Percentiles rank a stretch among this genome's conserved stretches.
phyloP scores from a whole-genome alignment of 352 stramenopile species.

The Globisporangium irregulare region DNA sequence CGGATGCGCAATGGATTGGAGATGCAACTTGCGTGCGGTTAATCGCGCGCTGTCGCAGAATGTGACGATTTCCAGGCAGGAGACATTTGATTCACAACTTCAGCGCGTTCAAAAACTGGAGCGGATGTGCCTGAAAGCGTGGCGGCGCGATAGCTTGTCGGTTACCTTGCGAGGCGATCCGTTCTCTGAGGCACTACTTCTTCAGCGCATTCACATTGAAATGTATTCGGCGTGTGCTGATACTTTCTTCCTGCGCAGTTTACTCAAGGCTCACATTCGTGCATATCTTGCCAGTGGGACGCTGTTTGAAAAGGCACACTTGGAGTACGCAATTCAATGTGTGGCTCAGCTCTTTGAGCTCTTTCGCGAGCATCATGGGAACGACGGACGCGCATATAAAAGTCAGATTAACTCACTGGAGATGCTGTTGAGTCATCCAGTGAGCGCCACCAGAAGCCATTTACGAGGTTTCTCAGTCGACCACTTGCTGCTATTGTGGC shows the following conservation, averaged over 20 bases:
- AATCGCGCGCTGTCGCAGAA: constrained; percentile 33
- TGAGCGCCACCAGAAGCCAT: neutral
- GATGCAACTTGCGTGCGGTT: constrained; percentile 33
- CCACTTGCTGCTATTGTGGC: constrained; percentile 48
- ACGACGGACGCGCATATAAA: constrained; percentile 9
- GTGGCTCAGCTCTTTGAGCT: constrained; percentile 33
- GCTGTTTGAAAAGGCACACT: constrained; percentile 34
- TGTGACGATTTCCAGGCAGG: constrained; percentile 27
- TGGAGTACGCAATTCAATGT: constrained; percentile 29
- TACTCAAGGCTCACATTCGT: constrained; percentile 50
- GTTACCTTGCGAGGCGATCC: constrained; percentile 30
- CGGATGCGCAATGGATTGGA: constrained; percentile 11
- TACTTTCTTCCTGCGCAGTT: constrained; percentile 48
- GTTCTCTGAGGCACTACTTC: constrained; percentile 51
- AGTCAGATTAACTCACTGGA: constrained; percentile 4
- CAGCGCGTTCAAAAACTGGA: constrained; percentile 57
- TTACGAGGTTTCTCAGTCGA: constrained; percentile 10
- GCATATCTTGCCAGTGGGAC: constrained; percentile 28
- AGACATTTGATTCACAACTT: constrained; percentile 39
- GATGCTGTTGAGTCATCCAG: neutral
- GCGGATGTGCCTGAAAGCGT: constrained; percentile 59
- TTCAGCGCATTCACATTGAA: constrained; percentile 53
- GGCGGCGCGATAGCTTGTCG: constrained; percentile 46
- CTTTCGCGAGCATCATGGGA: constrained; percentile 24
- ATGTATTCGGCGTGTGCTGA: constrained; percentile 38